Evolutionary conservation across 139 green algal genomes (phyloP).

Genomic region (Chlamydomonas incerta): DNA sequence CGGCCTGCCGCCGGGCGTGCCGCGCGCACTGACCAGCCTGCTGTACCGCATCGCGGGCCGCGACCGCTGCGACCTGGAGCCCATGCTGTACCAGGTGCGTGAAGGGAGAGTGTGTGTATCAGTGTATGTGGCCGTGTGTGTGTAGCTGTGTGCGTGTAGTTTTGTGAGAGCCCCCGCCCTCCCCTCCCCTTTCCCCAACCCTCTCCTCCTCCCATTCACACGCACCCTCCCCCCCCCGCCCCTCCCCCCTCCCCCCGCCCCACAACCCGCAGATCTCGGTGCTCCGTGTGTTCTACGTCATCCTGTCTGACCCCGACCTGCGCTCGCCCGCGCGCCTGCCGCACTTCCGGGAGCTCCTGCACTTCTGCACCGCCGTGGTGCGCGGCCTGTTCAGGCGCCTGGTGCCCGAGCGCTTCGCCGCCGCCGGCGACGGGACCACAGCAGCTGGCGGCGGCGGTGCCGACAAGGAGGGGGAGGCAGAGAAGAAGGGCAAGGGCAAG

Average conservation of each 20-base stretch:
- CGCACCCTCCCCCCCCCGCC: background rate
- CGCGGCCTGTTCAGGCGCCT: slow-evolving; percentile 71
- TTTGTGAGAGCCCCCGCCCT: background rate
- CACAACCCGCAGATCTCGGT: slow-evolving; percentile 73
- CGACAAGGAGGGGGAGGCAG: slow-evolving; percentile 1
- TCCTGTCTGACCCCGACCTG: slow-evolving; percentile 72
- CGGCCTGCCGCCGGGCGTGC: slow-evolving; percentile 64
- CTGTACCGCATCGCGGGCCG: slow-evolving; percentile 71
- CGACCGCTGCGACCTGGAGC: slow-evolving; percentile 65
- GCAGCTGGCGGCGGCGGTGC: too few species aligned
- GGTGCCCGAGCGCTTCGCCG: slow-evolving; percentile 14
- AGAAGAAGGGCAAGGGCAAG: background rate
- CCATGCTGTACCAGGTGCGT: slow-evolving; percentile 83
- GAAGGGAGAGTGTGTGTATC: too few species aligned
- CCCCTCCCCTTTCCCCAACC: too few species aligned
- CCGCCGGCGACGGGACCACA: too few species aligned
- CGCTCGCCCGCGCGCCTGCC: slow-evolving; percentile 25
- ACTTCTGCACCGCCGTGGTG: slow-evolving; percentile 60
- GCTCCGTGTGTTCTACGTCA: slow-evolving; percentile 77
- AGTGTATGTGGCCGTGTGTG: too few species aligned
- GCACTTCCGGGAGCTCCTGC: slow-evolving; percentile 57
- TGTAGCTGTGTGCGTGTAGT: too few species aligned
- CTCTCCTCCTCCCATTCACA: too few species aligned
- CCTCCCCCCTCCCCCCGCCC: background rate
- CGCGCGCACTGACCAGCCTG: slow-evolving; percentile 68